These are phyloP conservation scores for Aspergillus olivimuriae DNA, from an alignment of 495 filamentous ascomycete species.

Conservation along the genomic window DNA sequence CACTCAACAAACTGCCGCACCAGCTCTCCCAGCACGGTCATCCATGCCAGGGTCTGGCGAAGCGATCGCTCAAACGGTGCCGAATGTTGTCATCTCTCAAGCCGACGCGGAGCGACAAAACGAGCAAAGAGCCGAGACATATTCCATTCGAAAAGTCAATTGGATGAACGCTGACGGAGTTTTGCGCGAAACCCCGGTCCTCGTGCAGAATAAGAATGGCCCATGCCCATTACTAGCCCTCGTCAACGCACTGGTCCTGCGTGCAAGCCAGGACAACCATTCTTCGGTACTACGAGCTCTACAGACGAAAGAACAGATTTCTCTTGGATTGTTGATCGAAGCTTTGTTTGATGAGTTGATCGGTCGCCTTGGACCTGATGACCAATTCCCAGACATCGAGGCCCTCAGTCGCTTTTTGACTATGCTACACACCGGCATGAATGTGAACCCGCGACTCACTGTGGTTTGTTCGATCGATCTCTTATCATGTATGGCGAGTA, in stretches of 20 bases:
- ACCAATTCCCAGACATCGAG: constrained; percentile 72
- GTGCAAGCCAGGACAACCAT: constrained; percentile 55
- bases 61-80: constrained; percentile 1
- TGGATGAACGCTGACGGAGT: constrained; percentile 45
- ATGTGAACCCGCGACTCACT: constrained; percentile 87
- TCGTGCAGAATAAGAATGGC: constrained; percentile 89
- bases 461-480: constrained; percentile 35
- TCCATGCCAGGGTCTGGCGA: constrained; percentile 2
- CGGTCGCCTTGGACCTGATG: constrained; percentile 47
- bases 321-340: constrained; percentile 74
- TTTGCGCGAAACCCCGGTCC: constrained; percentile 61
- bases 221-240: constrained; percentile 90
- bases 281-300: constrained; percentile 73
- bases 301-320: constrained; percentile 76
- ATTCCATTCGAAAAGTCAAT: constrained; percentile 63
- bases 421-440: constrained; percentile 93
- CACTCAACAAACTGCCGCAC: not conserved
- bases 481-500: constrained; percentile 22
- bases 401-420: constrained; percentile 84
- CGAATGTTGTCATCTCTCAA: constrained; percentile 19
- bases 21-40: constrained; percentile 9
- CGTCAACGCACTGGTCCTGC: constrained; percentile 84
- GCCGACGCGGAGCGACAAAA: constrained; percentile 32
- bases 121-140: constrained; percentile 54
- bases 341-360: constrained; percentile 88